Conservation (phyloP, 164 flowering plant species). For the Pachysandra terminalis region DNA sequence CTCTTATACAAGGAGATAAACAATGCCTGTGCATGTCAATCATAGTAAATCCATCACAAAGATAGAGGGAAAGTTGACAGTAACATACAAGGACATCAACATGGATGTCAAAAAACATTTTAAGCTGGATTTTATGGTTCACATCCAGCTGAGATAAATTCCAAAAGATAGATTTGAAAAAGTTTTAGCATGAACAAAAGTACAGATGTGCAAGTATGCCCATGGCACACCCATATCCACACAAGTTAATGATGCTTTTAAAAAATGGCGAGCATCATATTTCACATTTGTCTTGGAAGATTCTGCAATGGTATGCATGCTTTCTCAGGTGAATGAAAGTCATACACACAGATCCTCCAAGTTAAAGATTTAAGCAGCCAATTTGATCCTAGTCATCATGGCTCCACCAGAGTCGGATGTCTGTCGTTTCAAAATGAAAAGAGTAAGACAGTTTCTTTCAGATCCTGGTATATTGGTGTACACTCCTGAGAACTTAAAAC, state of each 20-base stretch:
- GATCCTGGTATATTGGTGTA: not conserved
- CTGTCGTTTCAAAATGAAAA: too few species aligned
- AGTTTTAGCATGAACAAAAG: not conserved
- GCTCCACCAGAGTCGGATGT: too few species aligned
- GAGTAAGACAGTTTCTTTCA: not conserved
- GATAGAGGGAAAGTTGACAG: not conserved
- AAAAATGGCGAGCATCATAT: too few species aligned
- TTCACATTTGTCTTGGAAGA: too few species aligned
- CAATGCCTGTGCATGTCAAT: conserved; percentile 49
- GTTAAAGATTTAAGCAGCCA: too few species aligned
- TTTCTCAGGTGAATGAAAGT: too few species aligned
- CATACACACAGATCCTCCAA: too few species aligned
- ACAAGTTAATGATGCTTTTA: too few species aligned
- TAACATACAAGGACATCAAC: not conserved
- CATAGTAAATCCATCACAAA: conserved; percentile 7
- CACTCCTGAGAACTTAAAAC: not conserved
- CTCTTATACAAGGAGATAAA: conserved; percentile 67
- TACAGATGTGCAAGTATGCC: too few species aligned
- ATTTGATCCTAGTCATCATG: too few species aligned
- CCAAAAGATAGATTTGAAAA: not conserved
- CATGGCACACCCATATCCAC: too few species aligned
- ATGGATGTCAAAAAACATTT: not conserved
- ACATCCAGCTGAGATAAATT: not conserved
- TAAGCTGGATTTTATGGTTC: not conserved
- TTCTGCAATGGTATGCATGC: too few species aligned